Evolutionary conservation across 1,284 basidiomycete species (phyloP), one percentile per base, ranked within the genome.

Genomic region (Pholiota adiposa): DNA sequence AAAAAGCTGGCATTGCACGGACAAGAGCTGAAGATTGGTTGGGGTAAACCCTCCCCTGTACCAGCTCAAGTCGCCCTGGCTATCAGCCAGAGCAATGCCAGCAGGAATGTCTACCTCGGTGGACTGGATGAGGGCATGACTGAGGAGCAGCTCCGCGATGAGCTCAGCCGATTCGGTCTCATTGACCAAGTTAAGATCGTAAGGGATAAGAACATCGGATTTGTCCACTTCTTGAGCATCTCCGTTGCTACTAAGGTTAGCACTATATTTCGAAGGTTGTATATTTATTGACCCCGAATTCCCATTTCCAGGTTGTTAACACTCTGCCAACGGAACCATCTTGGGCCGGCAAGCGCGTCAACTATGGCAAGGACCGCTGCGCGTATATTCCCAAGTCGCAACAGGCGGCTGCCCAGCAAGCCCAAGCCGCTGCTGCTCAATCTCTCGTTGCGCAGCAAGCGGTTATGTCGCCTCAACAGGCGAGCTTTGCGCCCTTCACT

Each of bases 171-270:
- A 41, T 98, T 96, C 70, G 96, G 96, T n/a, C 81, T 96, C 44
- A 97, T 98, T 71, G 96, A 98, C 76, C 96, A 97, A 74, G 94
- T 98, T 72, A 98, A 98, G 84, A 97, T 97, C 70, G 96, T 97
- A 41, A 81, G 94, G 62, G 96, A 98, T 81, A 97, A 97, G 84
- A 96, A 96, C 71, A 97, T 97, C 65, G 96, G 94, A 6, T 98
- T 98, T 72, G 93, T 98, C 40, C 96, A 98, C 77, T 98, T 97
- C 81, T 79, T 97, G 69, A 94, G 91, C 74, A 97, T 98, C 72
- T 85, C 90, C 12, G 87, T 92, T 40, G 96, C 96, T 31, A 96
- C 92, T 67, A 97, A 97, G 89, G 94, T 93, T 51, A 21, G 72
- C 71, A 38, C 56, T 41, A 54, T 43, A 36, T 56, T 60, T 19